Evolutionary conservation across 192 early-diverging fungal species (phyloP), one percentile per base, ranked within the genome.

Genomic region (Backusella morwellensis): DNA sequence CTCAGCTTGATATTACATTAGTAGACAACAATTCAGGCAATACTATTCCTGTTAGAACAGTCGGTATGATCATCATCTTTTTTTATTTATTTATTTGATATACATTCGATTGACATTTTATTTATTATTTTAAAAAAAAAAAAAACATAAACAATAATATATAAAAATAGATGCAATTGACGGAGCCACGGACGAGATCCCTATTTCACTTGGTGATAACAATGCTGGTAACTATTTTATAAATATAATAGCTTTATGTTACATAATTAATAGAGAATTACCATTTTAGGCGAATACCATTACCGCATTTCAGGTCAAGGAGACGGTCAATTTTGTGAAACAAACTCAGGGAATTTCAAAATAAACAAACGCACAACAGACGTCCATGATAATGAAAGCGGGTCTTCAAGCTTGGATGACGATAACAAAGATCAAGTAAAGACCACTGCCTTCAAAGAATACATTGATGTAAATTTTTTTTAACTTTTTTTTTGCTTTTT

Each of bases 251-350:
- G n/a, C 23, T 17, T 7, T 23, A 29, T 44, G 70, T 32, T 72
- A 47, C 42, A 21, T 59, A 59, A 59, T 59, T 59, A 59, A 59
- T 59, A 59, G 23, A 23, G 2, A 41, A 19, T 40, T 41, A 72
- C 70, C 34, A 35, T 41, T 41, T 47, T 35, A 67, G 74, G 74
- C 19, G 66, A 66, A 21, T 75, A 75, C 50, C 74, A 75, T 75
- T 75, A 67, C 29, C 74, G 68, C 32, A n/a, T 67, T 67, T 38
- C 36, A 32, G 41, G 74, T 35, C 70, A 72, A 50, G 32, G 32
- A 47, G 74, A 2, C 9, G 63, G 35, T 2, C 21, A 29, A 5
- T 21, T 19, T 29, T 75, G 74, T 75, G 63, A 67, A 44, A 66
- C 74, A 41, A 66, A 75, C 34, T 75, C 74, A 34, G 41, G 67